Evolutionary conservation across 441 rosid species (phyloP), one percentile per base, ranked within the genome.

Genomic region (Populus trichocarpa): DNA sequence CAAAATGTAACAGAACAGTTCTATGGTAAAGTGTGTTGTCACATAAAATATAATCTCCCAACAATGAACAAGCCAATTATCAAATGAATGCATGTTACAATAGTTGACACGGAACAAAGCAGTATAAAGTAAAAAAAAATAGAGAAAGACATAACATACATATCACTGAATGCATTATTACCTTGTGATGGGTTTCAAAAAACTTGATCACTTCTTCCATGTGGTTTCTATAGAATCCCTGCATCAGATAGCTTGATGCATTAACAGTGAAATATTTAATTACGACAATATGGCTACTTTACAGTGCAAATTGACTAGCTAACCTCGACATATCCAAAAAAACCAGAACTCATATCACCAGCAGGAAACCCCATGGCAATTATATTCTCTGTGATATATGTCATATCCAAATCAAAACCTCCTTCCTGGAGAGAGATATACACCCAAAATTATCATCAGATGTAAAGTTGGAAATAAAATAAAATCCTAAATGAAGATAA

Each of bases 281-380:
- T 11, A 65, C 1, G 2, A 65, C 14, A 65, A 65, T 23, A 4
- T 10, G 33, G 30, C 18, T 3, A 28, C 18, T 25, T 23, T 18
- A 69, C 46, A 77, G 66, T n/a, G 79, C 42, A 70, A 53, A 74
- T 69, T 46, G 38, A 71, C 26, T 30, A 61, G 69, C 84, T 75
- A 65, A 93, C 99, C 92, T 95, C 99, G 33, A 95, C 88, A 85
- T 89, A 95, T 77, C 97, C 99, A 78, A 95, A 95, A 87, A 95
- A 85, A 8, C 99, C 99, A 81, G 99, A 95, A 82, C 99, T 95
- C 93, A 93, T 85, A 80, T 93, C 97, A 77, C 99, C 99, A 80
- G 99, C 97, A 81, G 99, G 99, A 73, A 95, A 95, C 11, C 99
- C 99, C 99, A 95, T 95, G 20, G 99, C 99, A 83, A 93, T 93